These are phyloP conservation scores for Pleurotus eryngii DNA, from an alignment of 768 basidiomycete species.

Conservation along the genomic window DNA sequence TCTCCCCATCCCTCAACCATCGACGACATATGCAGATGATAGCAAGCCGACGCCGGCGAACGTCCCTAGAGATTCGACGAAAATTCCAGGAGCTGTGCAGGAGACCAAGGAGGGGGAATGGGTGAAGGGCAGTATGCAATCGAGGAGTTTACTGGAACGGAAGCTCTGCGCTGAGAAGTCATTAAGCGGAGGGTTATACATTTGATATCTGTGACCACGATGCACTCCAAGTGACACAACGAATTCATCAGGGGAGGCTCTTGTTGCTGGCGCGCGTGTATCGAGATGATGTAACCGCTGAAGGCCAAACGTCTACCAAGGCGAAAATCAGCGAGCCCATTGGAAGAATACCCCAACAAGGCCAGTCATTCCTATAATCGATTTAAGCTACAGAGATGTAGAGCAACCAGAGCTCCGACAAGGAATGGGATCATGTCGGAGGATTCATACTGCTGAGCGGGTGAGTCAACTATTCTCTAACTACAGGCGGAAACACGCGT, in stretches of 20 bases:
- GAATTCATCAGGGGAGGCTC: constrained; percentile 90
- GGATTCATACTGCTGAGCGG: constrained; percentile 75
- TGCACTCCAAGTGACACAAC: constrained; percentile 88
- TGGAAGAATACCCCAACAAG: constrained; percentile 85
- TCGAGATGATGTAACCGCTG: constrained; percentile 83
- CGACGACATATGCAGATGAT: too few species aligned
- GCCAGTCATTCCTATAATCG: constrained; percentile 73
- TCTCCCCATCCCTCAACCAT: too few species aligned
- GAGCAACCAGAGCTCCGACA: constrained; percentile 77
- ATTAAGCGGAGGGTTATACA: not conserved
- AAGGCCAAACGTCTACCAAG: constrained; percentile 77
- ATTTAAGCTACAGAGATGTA: too few species aligned
- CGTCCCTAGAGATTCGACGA: too few species aligned
- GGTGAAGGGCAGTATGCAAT: too few species aligned
- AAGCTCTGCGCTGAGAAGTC: too few species aligned
- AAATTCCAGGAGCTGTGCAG: too few species aligned
- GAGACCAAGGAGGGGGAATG: too few species aligned
- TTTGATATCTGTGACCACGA: not conserved
- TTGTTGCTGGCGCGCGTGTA: constrained; percentile 91
- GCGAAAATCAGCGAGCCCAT: constrained; percentile 83
- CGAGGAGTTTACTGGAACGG: too few species aligned
- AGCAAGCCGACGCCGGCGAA: too few species aligned
- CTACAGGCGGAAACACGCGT: constrained; percentile 13
- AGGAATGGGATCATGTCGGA: constrained; percentile 89
- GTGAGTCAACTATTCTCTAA: not conserved